Conservation (phyloP, 345 rosid species). For the Eucalyptus marginata region DNA sequence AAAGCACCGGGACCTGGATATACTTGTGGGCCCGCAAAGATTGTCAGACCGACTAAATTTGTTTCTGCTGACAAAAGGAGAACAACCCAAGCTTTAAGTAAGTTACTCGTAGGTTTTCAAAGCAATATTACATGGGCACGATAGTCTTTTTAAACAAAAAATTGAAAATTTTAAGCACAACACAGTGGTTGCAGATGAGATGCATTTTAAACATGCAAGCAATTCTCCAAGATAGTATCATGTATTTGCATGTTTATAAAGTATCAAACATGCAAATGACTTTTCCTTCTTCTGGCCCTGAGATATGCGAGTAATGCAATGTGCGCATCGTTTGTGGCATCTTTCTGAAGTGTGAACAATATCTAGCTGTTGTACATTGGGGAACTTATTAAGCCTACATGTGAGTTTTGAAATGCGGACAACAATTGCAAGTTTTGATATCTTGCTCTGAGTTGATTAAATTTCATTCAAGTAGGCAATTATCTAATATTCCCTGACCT, state of each 20-base stretch:
- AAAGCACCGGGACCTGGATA: slow-evolving; percentile 52
- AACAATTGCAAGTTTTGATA: not conserved
- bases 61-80: slow-evolving; percentile 32
- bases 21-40: slow-evolving; percentile 24
- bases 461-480: not conserved
- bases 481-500: not conserved
- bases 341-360: not conserved
- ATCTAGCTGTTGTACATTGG: not conserved
- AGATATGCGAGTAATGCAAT: not conserved
- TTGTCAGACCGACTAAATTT: slow-evolving; percentile 16
- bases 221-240: not conserved
- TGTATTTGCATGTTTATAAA: not conserved
- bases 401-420: not conserved
- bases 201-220: not conserved
- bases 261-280: not conserved
- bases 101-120: not conserved
- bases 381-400: not conserved
- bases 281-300: not conserved
- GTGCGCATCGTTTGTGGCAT: not conserved
- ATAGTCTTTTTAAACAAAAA: not conserved
- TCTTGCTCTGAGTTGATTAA: not conserved
- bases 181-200: not conserved
- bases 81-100: slow-evolving; percentile 36
- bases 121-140: not conserved
- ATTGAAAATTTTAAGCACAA: not conserved